Base-by-base conservation (phyloP, 1,139 yeast species). In the Lodderomyces elongisporus region DNA sequence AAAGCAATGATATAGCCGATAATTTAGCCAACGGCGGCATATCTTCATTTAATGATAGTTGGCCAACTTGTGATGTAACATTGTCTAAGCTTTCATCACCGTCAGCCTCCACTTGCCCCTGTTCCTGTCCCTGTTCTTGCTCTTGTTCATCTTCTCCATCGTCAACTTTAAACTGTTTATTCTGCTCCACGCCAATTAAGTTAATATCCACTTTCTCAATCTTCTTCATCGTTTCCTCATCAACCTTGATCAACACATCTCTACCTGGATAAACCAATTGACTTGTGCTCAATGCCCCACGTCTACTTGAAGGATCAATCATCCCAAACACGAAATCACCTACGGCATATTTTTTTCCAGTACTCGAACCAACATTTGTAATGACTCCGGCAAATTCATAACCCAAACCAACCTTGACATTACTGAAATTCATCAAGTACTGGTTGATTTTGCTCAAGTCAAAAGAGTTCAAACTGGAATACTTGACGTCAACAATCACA, bases 381-480 rank as follows among this genome's bases (percentile, higher is more conserved):
- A 68, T 49, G 15, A 47, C 51, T 3, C 74, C 74, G 10, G 60
- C 53, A 46, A 60, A 68, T 36, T 63, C 70, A 46, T 62, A 63
- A 2, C 74, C 74, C 33, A 68, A 47, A 0, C 72, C 74, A 6
- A 68, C 56, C 38, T 62, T 56, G 31, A 53, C 52, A 33, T 62
- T 60, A 39, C 70, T 59, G 25, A 66, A 43, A 44, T 66, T 66
- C 35, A 62, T 49, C 28, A 52, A 41, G 38, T 64, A 68, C 39
- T 56, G 58, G 40, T 59, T 57, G 34, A 67, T 49, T 39, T 68
- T 68, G 15, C 62, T 48, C 33, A 66, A 45, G 37, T 67, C 74
- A 37, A 51, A 53, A 6, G 71, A 61, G 41, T 62, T 61, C 31
- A 68, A 48, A n/a, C 61, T 52, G 1, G 60, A 61, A 40, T 59